Base-by-base conservation (phyloP, 2,329 filamentous ascomycete genomes). In the Sporothrix globosa region DNA sequence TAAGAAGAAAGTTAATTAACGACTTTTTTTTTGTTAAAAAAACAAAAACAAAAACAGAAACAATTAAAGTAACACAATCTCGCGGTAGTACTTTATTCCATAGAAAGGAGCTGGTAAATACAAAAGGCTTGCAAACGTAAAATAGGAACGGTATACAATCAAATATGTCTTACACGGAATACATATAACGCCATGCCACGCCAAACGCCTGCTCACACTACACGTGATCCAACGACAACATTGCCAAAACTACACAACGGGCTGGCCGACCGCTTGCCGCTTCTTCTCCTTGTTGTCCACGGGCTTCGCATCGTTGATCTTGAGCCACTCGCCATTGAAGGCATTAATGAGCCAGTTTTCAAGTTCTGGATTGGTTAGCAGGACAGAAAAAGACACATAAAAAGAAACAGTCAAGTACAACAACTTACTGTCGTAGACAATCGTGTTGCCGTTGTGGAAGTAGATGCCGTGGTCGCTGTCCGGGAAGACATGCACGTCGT, bases 401-500 rank as follows among this genome's bases (percentile, higher is more conserved):
- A 69, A 5, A 58, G 0, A 6, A 30, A 13, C 4, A 14, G 4
- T 10, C 41, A 10, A 44, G 41, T 3, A 30, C 41, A 11, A 56
- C n/a, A 10, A 13, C 93, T 86, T 83, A 96, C 93, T 96, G 75
- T 97, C 91, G 78, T 96, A 98, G 7, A 99, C 94, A 75, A 98
- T 92, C 70, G 83, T 84, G 78, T 97, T 94, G 39, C 92, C 96
- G 78, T 94, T 94, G 79, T 99, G 95, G 78, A 98, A 99, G 77
- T 89, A 93, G 72, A 99, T 99, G 72, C 91, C 88, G 80, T 99
- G 96, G 81, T 99, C 93, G 69, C 92, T 96, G 79, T 99, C 96
- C 0, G 96, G 96, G 81, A 97, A 99, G 70, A 98, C 89, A 79
- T 98, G 95, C 14, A 99, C 89, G 77, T 99, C 96, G 76, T 98